Percentiles rank a stretch among this genome's conserved stretches.
Conservation (phyloP, 768 basidiomycete genomes). For the Boletus rex-veris region DNA sequence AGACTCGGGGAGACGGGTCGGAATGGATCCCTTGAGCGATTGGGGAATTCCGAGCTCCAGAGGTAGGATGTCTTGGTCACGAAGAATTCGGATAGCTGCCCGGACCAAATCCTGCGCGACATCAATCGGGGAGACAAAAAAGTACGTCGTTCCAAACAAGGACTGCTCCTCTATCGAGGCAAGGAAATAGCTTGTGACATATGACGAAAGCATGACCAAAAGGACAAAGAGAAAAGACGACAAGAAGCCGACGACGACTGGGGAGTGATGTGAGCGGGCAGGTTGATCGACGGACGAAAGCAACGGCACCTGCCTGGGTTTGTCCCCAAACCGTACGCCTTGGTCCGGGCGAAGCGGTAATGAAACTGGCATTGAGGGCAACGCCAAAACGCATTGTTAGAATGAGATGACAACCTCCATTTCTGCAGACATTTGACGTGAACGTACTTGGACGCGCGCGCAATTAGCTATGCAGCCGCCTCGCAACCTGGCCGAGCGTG, state of each 20-base stretch:
- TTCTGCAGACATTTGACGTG: conserved; percentile 74
- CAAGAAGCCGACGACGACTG: conserved; percentile 63
- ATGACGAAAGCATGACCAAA: conserved; percentile 67
- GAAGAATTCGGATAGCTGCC: conserved; percentile 58
- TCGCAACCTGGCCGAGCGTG: conserved; percentile 4
- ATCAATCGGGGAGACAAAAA: conserved; percentile 51
- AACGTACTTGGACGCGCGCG: conserved; percentile 51
- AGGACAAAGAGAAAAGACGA: conserved; percentile 60
- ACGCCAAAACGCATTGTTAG: conserved; percentile 68
- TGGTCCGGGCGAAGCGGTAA: conserved; percentile 74
- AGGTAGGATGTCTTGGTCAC: conserved; percentile 48
- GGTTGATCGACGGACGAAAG: conserved; percentile 1
- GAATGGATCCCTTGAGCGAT: conserved; percentile 17
- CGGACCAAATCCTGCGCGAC: conserved; percentile 59
- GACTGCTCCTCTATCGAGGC: conserved; percentile 55
- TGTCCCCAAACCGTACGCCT: conserved; percentile 67
- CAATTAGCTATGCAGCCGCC: conserved; percentile 17
- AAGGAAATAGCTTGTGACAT: conserved; percentile 65
- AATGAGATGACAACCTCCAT: conserved; percentile 65
- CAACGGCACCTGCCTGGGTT: conserved; percentile 54
- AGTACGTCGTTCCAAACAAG: conserved; percentile 34
- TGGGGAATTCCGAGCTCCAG: conserved; percentile 20
- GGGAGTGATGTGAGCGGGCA: conserved; percentile 11
- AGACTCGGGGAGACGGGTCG: conserved; percentile 28
- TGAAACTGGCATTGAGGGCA: conserved; percentile 79